phyloP scores from a whole-genome alignment of 352 stramenopile genomes.

The Pythium guiyangense region DNA sequence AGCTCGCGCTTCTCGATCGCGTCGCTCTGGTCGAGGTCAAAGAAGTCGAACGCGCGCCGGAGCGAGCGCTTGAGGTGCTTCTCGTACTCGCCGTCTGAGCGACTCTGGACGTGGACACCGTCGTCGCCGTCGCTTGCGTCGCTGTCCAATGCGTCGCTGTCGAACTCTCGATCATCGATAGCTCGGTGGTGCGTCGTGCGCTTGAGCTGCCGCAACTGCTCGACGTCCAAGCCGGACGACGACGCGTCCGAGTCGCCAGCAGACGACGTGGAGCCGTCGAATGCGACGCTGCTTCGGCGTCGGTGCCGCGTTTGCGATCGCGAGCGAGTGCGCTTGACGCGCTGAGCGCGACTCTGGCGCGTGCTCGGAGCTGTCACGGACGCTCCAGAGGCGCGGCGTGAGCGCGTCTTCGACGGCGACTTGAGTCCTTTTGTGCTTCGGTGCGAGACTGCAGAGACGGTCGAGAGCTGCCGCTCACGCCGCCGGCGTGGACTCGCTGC shows the following conservation, averaged over 20 bases:
- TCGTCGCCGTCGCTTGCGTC: conserved; percentile 16
- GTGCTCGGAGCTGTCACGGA: too few species aligned
- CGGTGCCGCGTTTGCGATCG: neutral
- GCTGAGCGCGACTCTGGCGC: neutral
- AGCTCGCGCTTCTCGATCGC: conserved; percentile 72
- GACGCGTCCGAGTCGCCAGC: conserved; percentile 1
- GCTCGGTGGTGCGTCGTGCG: conserved; percentile 6
- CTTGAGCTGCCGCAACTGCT: conserved; percentile 28
- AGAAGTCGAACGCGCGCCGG: conserved; percentile 72
- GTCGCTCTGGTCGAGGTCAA: conserved; percentile 63
- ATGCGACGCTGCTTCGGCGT: neutral
- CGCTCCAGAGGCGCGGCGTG: too few species aligned
- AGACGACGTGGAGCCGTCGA: conserved; percentile 3
- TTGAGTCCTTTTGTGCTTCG: too few species aligned
- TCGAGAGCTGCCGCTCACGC: too few species aligned
- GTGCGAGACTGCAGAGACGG: too few species aligned
- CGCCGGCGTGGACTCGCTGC: neutral
- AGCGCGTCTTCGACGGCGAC: too few species aligned
- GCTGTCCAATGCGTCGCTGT: neutral
- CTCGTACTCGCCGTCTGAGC: conserved; percentile 59
- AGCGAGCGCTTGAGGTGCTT: conserved; percentile 56
- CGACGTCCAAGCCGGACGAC: conserved; percentile 43
- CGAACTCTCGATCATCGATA: neutral
- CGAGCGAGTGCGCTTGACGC: neutral
- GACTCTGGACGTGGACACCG: conserved; percentile 16